Base-by-base conservation (phyloP, 2,329 filamentous ascomycete species). In the Ophidiomyces ophidiicola region DNA sequence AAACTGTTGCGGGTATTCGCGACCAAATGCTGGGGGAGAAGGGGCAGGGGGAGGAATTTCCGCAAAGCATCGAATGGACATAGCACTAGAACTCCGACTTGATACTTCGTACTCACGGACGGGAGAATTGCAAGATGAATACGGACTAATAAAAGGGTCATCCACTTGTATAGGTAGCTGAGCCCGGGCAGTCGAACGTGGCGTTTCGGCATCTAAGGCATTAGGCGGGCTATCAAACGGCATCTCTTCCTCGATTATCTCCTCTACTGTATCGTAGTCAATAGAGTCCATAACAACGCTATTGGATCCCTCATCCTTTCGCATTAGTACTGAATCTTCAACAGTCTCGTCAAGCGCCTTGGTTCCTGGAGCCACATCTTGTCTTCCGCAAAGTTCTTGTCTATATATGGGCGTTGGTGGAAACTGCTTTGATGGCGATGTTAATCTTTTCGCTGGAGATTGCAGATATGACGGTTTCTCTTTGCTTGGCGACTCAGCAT, bases 371-470 rank as follows among this genome's bases (percentile, higher is more conserved):
- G 3, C 7, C 8, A 11, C 17, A 17, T 31, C 11, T 12, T 37
- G 24, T 10, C 12, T 11, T 24, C 25, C 26, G 5, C 26, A 17
- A 8, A 17, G 5, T 6, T 19, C 25, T 6, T 15, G 25, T 6
- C 17, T 11, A 17, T 12, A 8, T 12, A 35, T 24, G 11, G 18
- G 18, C 3, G 12, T 7, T 8, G 28, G 31, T n/a, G 26, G 30
- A 14, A 21, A 31, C n/a, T 17, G 50, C 35, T 63, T 66, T 38
- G 59, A 58, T 0, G 63, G 60, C 3, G 62, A 61, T 6, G 52
- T 49, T 17, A 62, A 53, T 33, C 61, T 59, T 43, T 63, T 63
- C 2, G 65, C 63, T 5, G 66, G 65, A 34, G 61, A 66, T 44
- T 62, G 57, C 11, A 68, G 51, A 5, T 66, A 46, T 7, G 60